A percentile compares a stretch with the other conserved stretches of the same genome.
Evolutionary conservation across 305 asterid species (phyloP).

Genomic region (Coffea humblotiana): DNA sequence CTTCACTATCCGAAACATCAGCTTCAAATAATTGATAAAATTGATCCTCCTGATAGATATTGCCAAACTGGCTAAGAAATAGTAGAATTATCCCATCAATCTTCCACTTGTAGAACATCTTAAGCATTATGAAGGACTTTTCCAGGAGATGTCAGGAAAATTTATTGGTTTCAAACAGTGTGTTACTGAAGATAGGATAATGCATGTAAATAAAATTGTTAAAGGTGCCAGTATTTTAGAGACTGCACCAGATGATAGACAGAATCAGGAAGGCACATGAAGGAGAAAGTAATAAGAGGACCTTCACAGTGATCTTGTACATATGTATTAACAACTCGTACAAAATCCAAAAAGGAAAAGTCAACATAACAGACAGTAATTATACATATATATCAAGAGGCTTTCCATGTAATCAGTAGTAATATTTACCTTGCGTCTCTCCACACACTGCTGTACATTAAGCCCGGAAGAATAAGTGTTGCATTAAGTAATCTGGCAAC

Average conservation of each 20-base stretch:
- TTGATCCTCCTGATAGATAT: constrained; percentile 94
- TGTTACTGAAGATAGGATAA: background rate
- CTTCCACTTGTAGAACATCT: constrained; percentile 32
- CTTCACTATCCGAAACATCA: constrained; percentile 71
- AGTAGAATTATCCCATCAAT: constrained; percentile 47
- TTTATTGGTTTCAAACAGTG: background rate
- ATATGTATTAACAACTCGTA: background rate
- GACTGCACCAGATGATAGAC: background rate
- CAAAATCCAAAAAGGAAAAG: background rate
- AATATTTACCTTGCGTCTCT: constrained; percentile 65
- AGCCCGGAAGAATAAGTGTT: constrained; percentile 83
- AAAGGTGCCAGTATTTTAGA: background rate
- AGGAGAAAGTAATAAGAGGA: background rate
- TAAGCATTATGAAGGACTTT: constrained; percentile 7
- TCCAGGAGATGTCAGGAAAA: background rate
- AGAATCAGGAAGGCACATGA: background rate
- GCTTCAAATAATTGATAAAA: constrained; percentile 86
- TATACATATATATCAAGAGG: background rate
- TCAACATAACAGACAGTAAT: background rate
- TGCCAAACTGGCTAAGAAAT: constrained; percentile 96
- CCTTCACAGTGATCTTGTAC: background rate
- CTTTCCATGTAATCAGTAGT: constrained; percentile 1
- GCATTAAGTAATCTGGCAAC: constrained; percentile 95
- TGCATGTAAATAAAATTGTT: constrained; percentile 5
- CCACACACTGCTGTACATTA: constrained; percentile 97